Evolutionary conservation across 768 basidiomycete species (phyloP), one percentile per base, ranked within the genome.

Genomic region (Omphalotus guepiniiformis): DNA sequence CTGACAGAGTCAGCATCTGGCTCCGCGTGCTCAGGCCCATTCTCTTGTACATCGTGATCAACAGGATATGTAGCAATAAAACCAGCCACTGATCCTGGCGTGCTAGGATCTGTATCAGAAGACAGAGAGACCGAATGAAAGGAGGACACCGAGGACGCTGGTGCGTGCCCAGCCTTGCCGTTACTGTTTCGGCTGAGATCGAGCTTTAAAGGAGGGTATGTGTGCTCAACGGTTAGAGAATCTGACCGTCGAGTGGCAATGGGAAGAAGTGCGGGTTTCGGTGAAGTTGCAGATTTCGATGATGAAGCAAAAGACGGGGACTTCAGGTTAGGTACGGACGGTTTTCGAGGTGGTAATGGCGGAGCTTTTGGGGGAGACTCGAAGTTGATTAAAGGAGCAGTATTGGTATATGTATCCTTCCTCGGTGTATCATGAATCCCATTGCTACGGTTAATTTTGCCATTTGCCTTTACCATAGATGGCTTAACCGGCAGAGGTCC

Each of bases 81-180:
- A 47, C 71, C 66, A 37, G 71, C 56, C 67, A 66, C 69, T 61
- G 70, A 72, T 23, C 63, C 66, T 8, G 71, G 70, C 1, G 68
- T 70, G 49, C 65, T 66, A 15, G 69, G 62, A 49, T 72, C 70
- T 25, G 71, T 70, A 52, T 83, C 82, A 6, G 83, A 85, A 1
- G 87, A 89, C 15, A 90, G 73, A 1, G 88, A 90, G 21, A 90
- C 84, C 2, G 88, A 88, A 55, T 88, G 86, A 52, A 91, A 88
- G 23, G 88, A 90, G 2, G 88, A 89, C 30, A 88, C 76, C 39
- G 88, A 90, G 1, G 85, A 86, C 2, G 75, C 76, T 4, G 78
- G 75, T 4, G 69, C 75, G 59, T 89, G 86, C 34, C 72, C 69
- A 15, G 63, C 51, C n/a, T n/a, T n/a, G n/a, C n/a, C n/a, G n/a